Evolutionary conservation across 1,284 basidiomycete genomes (phyloP).

Genomic region (Cryptococcus sp.): DNA sequence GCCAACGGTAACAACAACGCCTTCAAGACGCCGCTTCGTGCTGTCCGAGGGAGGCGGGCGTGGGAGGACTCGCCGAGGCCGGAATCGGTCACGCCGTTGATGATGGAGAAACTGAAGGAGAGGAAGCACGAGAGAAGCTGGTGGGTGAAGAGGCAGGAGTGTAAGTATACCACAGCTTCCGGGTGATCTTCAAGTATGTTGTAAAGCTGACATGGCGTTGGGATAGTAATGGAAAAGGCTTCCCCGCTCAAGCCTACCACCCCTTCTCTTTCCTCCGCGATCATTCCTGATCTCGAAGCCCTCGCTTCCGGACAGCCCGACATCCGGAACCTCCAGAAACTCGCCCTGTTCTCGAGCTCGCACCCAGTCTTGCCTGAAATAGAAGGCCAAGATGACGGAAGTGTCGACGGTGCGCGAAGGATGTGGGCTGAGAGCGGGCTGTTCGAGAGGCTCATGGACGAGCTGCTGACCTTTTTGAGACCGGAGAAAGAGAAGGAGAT

Average conservation of each 20-base stretch:
- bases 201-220: neutral
- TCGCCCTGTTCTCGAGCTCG: conserved; percentile 29
- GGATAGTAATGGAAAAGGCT: conserved; percentile 31
- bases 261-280: conserved; percentile 5
- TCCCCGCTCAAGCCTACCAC: conserved; percentile 17
- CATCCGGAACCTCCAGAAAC: conserved; percentile 30
- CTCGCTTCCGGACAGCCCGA: conserved; percentile 20
- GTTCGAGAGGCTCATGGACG: conserved; percentile 34
- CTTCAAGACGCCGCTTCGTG: conserved; percentile 13
- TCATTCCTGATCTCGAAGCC: conserved; percentile 23
- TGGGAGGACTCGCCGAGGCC: conserved; percentile 45
- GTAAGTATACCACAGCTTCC: conserved; percentile 15
- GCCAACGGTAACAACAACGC: neutral
- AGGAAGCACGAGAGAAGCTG: conserved; percentile 39
- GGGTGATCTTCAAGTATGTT: neutral
- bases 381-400: conserved; percentile 4
- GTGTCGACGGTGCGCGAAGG: conserved; percentile 19
- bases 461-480: conserved; percentile 26
- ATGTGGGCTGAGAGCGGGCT: conserved; percentile 28
- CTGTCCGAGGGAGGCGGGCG: conserved; percentile 3
- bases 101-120: conserved; percentile 34
- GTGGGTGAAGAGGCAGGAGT: conserved; percentile 38
- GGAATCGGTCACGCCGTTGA: conserved; percentile 28
- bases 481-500: conserved; percentile 21
- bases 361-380: conserved; percentile 19